Base-by-base conservation (phyloP, 768 basidiomycete genomes). In the Tricholomella constricta region DNA sequence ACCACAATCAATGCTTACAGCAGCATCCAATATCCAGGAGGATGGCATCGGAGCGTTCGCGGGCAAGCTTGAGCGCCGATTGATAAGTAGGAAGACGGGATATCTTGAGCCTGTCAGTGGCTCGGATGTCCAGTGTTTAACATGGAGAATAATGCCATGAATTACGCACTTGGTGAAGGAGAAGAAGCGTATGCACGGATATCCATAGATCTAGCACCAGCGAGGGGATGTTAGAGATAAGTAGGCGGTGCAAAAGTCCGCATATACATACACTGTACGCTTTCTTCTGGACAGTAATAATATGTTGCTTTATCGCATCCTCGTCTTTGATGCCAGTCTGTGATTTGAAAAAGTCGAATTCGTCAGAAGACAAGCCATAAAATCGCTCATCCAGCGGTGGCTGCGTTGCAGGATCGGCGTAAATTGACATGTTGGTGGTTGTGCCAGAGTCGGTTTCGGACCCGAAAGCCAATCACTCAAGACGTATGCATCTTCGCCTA, bases 11-110 rank as follows among this genome's bases (percentile, higher is more conserved):
- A 31, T 11, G 19, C 58, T 52, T 14, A 73, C 72, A 69, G 45
- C 69, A 70, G 47, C 72, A 72, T 23, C 71, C 72, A 26, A 71
- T 52, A 40, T 73, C 72, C 17, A 73, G 52, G 15, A 73, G 58
- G 36, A 73, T 56, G 10, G 69, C 64, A 43, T 59, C 56, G 8
- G 57, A 50, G 12, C 52, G 54, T 1, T 59, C 54, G 7, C 51
- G 51, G 1, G 48, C 49, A 1, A 71, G 57, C 14, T 60, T 55
- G 9, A 73, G 55, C 10, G 62, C 65, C 35, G 60, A 64, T 2
- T 42, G 47, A 54, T 73, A 72, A 2, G 60, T 69, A 32, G 65
- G 67, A 12, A 65, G 46, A 17, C 52, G 59, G n/a, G 64, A 56
- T 37, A 70, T 69, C 54, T 65, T 69, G 9, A 64, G 41, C 34